phyloP scores from a whole-genome alignment of 2,329 filamentous ascomycete species.

The Apiospora rasikravindrae region DNA sequence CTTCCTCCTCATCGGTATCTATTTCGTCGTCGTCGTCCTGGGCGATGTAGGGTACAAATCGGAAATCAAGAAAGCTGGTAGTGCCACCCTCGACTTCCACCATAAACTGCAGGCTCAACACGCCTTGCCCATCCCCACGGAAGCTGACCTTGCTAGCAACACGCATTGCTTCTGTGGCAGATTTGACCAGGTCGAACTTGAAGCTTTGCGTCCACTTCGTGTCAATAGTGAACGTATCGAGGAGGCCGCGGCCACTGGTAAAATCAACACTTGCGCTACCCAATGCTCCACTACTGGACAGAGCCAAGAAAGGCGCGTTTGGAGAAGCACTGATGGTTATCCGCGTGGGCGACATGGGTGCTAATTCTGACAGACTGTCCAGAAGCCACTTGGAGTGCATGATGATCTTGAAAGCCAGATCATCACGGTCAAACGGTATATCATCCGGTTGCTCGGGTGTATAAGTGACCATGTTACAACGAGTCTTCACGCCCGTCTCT shows the following conservation, averaged over 20 bases:
- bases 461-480: conserved; percentile 89
- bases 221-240: conserved; percentile 75
- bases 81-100: conserved; percentile 78
- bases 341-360: conserved; percentile 72
- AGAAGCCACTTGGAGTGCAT: conserved; percentile 80
- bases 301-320: conserved; percentile 71
- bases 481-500: conserved; percentile 85
- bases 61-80: conserved; percentile 80
- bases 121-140: conserved; percentile 84
- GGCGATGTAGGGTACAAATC: conserved; percentile 75
- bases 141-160: conserved; percentile 92
- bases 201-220: conserved; percentile 73
- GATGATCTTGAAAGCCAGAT: conserved; percentile 89
- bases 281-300: conserved; percentile 68
- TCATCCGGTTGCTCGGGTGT: conserved; percentile 75
- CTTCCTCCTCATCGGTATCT: conserved; percentile 37
- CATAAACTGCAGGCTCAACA: conserved; percentile 95
- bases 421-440: conserved; percentile 85
- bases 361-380: conserved; percentile 73
- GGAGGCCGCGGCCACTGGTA: conserved; percentile 65
- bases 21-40: conserved; percentile 63
- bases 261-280: conserved; percentile 71
- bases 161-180: conserved; percentile 89
- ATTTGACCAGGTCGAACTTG: conserved; percentile 85
- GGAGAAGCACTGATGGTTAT: conserved; percentile 72